Percentiles rank a stretch among this genome's conserved stretches.
Evolutionary conservation across 2,329 filamentous ascomycete genomes (phyloP).

Genomic region (Sclerotinia spermophila): DNA sequence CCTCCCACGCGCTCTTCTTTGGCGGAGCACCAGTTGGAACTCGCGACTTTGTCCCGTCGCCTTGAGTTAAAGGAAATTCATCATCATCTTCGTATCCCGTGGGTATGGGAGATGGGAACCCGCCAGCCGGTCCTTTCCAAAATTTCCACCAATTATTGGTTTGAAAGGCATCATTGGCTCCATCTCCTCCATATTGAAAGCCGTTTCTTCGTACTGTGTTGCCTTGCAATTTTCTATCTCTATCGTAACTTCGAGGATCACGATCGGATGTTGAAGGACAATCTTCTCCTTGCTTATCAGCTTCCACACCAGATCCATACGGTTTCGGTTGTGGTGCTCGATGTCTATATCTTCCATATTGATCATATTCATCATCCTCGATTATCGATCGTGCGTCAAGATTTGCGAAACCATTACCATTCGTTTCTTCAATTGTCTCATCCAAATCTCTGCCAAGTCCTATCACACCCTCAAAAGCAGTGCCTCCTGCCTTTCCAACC

Average conservation of each 20-base stretch:
- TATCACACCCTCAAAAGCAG: constrained; percentile 45
- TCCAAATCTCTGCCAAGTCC: constrained; percentile 50
- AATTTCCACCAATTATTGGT: constrained; percentile 55
- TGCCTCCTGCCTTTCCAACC: constrained; percentile 41
- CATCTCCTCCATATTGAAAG: constrained; percentile 26
- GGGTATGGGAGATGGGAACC: constrained; percentile 58
- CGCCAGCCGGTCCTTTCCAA: constrained; percentile 60
- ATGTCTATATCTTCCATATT: constrained; percentile 33
- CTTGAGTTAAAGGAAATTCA: constrained; percentile 42
- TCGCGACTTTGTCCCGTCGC: constrained; percentile 21
- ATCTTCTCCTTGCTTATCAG: constrained; percentile 13
- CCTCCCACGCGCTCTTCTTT: constrained; percentile 50
- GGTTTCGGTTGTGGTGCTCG: constrained; percentile 16
- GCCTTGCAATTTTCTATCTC: constrained; percentile 24
- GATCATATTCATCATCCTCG: constrained; percentile 33
- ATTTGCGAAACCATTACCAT: constrained; percentile 43
- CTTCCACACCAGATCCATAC: constrained; percentile 24
- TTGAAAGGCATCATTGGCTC: constrained; percentile 20
- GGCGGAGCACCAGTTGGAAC: constrained; percentile 31
- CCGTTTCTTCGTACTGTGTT: constrained; percentile 28
- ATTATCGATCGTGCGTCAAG: constrained; percentile 26
- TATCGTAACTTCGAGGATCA: background rate
- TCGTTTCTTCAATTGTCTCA: constrained; percentile 50
- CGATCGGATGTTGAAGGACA: constrained; percentile 14
- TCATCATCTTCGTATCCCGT: constrained; percentile 48